Base-by-base conservation (phyloP, 2,329 filamentous ascomycete species). In the Camillea tinctor region DNA sequence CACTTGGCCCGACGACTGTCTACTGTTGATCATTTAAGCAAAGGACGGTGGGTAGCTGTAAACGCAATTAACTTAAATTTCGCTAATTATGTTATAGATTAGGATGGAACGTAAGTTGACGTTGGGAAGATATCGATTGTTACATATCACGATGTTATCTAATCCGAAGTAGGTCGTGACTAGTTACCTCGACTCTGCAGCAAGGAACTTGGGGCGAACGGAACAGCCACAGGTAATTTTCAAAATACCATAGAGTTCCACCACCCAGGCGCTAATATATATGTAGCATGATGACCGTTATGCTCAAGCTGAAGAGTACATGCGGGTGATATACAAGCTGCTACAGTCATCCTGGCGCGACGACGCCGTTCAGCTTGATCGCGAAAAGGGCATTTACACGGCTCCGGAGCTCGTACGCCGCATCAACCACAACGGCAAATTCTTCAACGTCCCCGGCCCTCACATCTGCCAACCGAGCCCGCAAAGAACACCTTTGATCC, bases 141-240 rank as follows among this genome's bases (percentile, higher is more conserved):
- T 3, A n/a, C 6, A 9, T 4, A n/a, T 3, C n/a, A 30, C 7
- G 11, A 4, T 44, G 11, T 44, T 44, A 4, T 17, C 36, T 44
- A 11, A 44, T 15, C 11, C n/a, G 36, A 4, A 17, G 13, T 72
- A 84, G 76, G 86, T 91, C 56, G 88, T 91, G 0, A 91, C 88
- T 0, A 85, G 87, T 55, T 91, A 90, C 68, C 79, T 91, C 0
- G 87, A 91, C 69, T 88, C 84, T 1, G 88, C 88, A 0, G 88
- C 88, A 0, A 81, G 81, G 11, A 91, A 90, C 68, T 75, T 90
- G 53, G 86, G 87, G 1, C 80, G 81, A 40, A 76, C 79, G 11
- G 78, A 85, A 20, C 87, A 90, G 66, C 78, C 79, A 70, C 61
- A 70, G 57, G 72, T 73, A 64, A 2, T 11, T 44, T 1, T 9